Base-by-base conservation (phyloP, 805 yeast species). In the Millerozyma miso region DNA sequence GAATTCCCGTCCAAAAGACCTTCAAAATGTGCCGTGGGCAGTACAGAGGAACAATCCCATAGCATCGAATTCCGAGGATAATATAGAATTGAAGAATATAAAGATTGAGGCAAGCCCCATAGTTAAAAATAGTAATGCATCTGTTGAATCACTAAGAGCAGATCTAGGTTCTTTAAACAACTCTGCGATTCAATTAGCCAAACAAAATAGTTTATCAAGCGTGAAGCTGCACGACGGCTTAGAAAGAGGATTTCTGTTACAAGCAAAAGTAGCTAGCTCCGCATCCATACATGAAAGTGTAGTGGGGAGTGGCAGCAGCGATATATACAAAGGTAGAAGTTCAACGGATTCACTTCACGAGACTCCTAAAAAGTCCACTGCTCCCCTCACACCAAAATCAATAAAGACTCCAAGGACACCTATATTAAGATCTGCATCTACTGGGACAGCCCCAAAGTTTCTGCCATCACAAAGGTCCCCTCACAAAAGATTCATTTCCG, bases 121-220 rank as follows among this genome's bases (percentile, higher is more conserved):
- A 1, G 54, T 53, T 39, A 54, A 55, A 19, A 55, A 45, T 31
- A 45, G 54, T 15, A 61, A 54, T 37, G 47, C 45, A 19, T 61
- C 66, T 3, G 50, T 56, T 8, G 57, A 52, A 23, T 59, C 66
- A 3, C 49, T 60, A 13, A 47, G 48, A 20, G 63, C 63, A 4
- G 61, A 62, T 41, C 39, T 56, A 17, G 47, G 48, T 33, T 19
- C 36, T 7, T n/a, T 38, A 10, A 38, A 19, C n/a, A 33, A 18
- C n/a, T 31, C 35, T 4, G 15, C 36, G 13, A 26, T 8, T 31
- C 38, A 17, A n/a, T 15, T 17, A 12, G 26, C 17, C 15, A 35
- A 19, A 35, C 14, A n/a, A 13, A 35, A 5, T 15, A 13, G 15
- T 18, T 20, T 4, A 12, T 33, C 23, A 17, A 29, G 13, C 31